Evolutionary conservation across 148 eudicot species (phyloP).

Genomic region (Suaeda aralocaspica): DNA sequence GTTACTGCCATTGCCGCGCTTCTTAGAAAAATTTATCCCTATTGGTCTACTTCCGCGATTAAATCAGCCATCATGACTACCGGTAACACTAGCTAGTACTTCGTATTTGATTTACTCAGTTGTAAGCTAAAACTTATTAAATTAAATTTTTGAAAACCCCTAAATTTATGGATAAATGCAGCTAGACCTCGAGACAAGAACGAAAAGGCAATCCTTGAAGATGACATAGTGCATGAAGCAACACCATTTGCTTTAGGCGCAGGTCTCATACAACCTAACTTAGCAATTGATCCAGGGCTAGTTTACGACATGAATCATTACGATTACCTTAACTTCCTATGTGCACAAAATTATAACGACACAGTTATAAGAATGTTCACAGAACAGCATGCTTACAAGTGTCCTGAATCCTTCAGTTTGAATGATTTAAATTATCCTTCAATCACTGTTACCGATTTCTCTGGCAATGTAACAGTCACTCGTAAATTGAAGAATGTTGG

Average conservation of each 20-base stretch:
- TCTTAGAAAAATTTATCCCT: neutral
- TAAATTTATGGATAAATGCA: too few species aligned
- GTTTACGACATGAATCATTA: slow-evolving; percentile 22
- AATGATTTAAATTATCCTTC: slow-evolving; percentile 43
- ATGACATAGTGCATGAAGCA: slow-evolving; percentile 5
- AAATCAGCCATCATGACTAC: neutral
- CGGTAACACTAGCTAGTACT: too few species aligned
- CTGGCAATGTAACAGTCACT: slow-evolving; percentile 23
- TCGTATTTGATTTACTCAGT: too few species aligned
- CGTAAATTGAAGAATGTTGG: slow-evolving; percentile 59
- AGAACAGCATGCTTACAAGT: neutral
- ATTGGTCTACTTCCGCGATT: neutral
- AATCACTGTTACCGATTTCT: slow-evolving; percentile 28
- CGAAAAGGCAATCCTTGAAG: slow-evolving; percentile 7
- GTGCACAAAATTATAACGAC: slow-evolving; percentile 18
- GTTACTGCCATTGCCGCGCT: neutral
- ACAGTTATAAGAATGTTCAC: neutral
- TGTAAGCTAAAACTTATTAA: too few species aligned
- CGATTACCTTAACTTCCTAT: slow-evolving; percentile 28
- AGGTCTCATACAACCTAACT: slow-evolving; percentile 25
- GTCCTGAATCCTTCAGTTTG: slow-evolving; percentile 12
- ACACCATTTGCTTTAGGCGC: slow-evolving; percentile 28
- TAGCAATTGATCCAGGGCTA: slow-evolving; percentile 30
- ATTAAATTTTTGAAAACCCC: too few species aligned
- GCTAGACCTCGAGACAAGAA: slow-evolving; percentile 17